These are phyloP conservation scores for Teunomyces panamensis DNA, from an alignment of 805 yeast genomes.

Conservation along the genomic window DNA sequence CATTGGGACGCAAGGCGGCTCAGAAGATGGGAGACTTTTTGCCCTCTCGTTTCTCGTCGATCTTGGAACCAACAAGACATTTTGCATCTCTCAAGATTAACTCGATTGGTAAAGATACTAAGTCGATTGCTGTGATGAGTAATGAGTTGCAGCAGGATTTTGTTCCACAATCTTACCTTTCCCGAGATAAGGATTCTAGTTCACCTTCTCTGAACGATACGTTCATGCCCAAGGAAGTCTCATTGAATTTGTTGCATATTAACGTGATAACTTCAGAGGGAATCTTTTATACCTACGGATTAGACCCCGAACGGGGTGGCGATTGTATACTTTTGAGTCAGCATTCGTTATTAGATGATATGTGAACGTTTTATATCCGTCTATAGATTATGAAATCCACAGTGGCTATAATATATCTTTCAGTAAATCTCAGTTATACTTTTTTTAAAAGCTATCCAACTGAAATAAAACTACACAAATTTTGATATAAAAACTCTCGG, in stretches of 20 bases:
- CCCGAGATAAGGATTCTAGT: slow-evolving; percentile 12
- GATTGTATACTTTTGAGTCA: slow-evolving; percentile 81
- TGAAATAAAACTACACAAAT: neutral
- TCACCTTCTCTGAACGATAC: slow-evolving; percentile 7
- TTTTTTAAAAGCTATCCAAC: too few species aligned
- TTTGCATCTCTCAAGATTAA: slow-evolving; percentile 80
- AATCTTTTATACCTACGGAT: slow-evolving; percentile 70
- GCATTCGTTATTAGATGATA: slow-evolving; percentile 47
- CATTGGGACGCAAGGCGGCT: slow-evolving; percentile 75
- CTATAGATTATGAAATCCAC: too few species aligned
- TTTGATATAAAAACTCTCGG: slow-evolving; percentile 24
- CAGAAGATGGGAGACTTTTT: slow-evolving; percentile 85
- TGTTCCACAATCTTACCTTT: slow-evolving; percentile 28
- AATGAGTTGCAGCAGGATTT: slow-evolving; percentile 29
- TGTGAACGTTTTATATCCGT: too few species aligned
- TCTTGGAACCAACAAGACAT: slow-evolving; percentile 86
- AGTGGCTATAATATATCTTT: too few species aligned
- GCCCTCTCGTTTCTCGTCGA: slow-evolving; percentile 76
- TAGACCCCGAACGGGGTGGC: slow-evolving; percentile 89
- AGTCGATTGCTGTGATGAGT: slow-evolving; percentile 46
- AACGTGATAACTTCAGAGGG: slow-evolving; percentile 83
- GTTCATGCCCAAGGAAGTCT: slow-evolving; percentile 18
- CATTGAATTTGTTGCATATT: slow-evolving; percentile 41
- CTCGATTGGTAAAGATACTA: slow-evolving; percentile 37
- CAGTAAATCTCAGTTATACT: too few species aligned